Percentiles rank a stretch among this genome's conserved stretches.
These are phyloP conservation scores for Gossypium gossypioides DNA, from an alignment of 441 rosid species.

Conservation along the genomic window DNA sequence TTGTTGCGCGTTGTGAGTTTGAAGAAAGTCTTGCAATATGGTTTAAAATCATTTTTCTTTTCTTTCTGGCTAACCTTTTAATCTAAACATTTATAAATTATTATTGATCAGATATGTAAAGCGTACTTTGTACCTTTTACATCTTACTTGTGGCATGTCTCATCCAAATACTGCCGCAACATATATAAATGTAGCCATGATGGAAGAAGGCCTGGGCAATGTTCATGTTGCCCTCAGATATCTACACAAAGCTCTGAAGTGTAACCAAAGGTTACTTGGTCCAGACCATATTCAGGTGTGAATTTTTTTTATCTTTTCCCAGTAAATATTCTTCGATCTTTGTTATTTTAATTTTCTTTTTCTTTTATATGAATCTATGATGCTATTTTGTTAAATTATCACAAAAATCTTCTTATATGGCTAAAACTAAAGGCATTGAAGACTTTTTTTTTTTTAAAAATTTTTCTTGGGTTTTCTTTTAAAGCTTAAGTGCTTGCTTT, in stretches of 20 bases:
- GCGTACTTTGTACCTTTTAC: slow-evolving; percentile 65
- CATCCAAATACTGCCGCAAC: slow-evolving; percentile 81
- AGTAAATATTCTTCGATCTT: background rate
- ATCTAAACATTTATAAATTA: slow-evolving; percentile 10
- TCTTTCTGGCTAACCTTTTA: slow-evolving; percentile 2
- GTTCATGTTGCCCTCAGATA: slow-evolving; percentile 72
- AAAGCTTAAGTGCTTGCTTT: background rate
- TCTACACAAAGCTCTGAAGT: slow-evolving; percentile 64
- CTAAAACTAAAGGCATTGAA: background rate
- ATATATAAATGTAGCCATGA: slow-evolving; percentile 70
- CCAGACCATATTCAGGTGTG: slow-evolving; percentile 75
- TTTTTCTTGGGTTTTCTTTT: background rate
- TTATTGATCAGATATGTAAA: slow-evolving; percentile 48
- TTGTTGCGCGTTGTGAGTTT: background rate
- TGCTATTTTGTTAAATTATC: background rate
- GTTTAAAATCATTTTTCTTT: background rate
- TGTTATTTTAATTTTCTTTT: background rate
- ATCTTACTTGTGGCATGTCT: slow-evolving; percentile 68
- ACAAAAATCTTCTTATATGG: background rate
- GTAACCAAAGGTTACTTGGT: slow-evolving; percentile 64
- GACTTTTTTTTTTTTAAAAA: background rate
- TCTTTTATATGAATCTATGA: background rate
- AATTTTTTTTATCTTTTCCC: background rate
- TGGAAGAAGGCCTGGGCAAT: slow-evolving; percentile 79
- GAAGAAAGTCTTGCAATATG: slow-evolving; percentile 3